Base-by-base conservation (phyloP, 129 eudicot species). In the Ambrosia trifida region DNA sequence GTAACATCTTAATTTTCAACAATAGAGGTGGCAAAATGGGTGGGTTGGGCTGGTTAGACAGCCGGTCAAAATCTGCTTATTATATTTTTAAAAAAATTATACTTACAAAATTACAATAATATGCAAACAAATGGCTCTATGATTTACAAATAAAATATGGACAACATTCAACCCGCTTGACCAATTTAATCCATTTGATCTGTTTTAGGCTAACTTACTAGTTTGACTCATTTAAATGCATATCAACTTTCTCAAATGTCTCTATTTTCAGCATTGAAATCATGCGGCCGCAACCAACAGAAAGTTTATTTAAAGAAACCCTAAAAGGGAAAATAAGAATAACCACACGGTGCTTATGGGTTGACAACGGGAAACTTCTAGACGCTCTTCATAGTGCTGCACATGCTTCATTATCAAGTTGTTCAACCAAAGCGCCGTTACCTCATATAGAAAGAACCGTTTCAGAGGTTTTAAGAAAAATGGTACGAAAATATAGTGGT, bases 331-430 rank as follows among this genome's bases (percentile, higher is more conserved):
- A 89, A 75, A 89, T 94, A 72, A 78, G 93, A 89, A 89, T 94
- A 56, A 94, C 95, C 0, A 89, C 98, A 40, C 95, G 98, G n/a
- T 94, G 98, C 83, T 82, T 94, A 83, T 94, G 98, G 98, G 85
- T 87, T 8, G 99, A 90, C 78, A 88, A 88, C 49, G 99, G 99
- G 38, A 95, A 90, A 66, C 97, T 95, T 62, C 69, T 88, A 76
- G 97, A 95, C 83, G 94, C 99, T 46, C 91, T 95, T 44, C 95
- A 90, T 76, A 90, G 86, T 77, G 96, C 97, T 74, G 96, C 99
- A 62, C 97, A 90, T 78, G 99, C 99, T 76, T 86, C 97, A 41
- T 60, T 95, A 51, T 86, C 96, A 8, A 88, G 99, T 79, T 95
- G 97, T 70, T 91, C 99, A 43, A 72, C 83, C 38, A 90, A 73